A percentile compares a stretch with the other conserved stretches of the same genome.
phyloP scores from a whole-genome alignment of 2,329 filamentous ascomycete genomes.

The Aureobasidium sp. region DNA sequence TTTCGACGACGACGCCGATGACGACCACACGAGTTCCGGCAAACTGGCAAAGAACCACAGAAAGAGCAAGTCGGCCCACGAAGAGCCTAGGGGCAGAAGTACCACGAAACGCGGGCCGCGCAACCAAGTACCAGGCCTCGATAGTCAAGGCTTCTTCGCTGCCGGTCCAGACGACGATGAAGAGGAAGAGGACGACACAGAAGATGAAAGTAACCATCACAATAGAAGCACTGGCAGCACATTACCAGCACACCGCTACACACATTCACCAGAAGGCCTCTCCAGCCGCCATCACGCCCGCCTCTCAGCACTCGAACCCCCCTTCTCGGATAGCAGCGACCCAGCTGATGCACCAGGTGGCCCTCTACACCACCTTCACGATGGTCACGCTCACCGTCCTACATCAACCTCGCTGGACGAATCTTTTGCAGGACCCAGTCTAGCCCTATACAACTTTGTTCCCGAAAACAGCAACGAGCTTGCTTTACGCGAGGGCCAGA shows the following conservation, averaged over 20 bases:
- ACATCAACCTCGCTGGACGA: conserved; percentile 64
- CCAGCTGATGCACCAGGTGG: conserved; percentile 8
- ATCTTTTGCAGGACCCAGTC: conserved; percentile 94
- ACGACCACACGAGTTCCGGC: conserved; percentile 13
- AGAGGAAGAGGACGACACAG: neutral
- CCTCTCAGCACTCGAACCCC: conserved; percentile 5
- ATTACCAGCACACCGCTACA: conserved; percentile 32
- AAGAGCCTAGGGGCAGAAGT: conserved; percentile 53
- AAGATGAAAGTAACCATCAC: neutral
- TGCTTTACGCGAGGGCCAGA: conserved; percentile 84
- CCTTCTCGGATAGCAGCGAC: conserved; percentile 11
- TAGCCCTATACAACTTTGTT: conserved; percentile 90
- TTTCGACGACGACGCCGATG: conserved; percentile 20
- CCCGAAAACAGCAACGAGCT: conserved; percentile 96
- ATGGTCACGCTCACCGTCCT: conserved; percentile 13
- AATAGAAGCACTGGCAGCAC: neutral
- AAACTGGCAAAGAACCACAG: conserved; percentile 20
- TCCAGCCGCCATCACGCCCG: neutral
- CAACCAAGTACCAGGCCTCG: conserved; percentile 7
- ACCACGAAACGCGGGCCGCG: conserved; percentile 5
- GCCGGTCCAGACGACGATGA: neutral
- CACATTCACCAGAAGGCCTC: conserved; percentile 13
- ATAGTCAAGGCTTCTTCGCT: conserved; percentile 11
- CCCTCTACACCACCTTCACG: conserved; percentile 6
- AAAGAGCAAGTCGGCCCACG: conserved; percentile 55